Evolutionary conservation across 2,329 filamentous ascomycete species (phyloP), one percentile per base, ranked within the genome.

Genomic region (Pseudopithomyces chartarum): DNA sequence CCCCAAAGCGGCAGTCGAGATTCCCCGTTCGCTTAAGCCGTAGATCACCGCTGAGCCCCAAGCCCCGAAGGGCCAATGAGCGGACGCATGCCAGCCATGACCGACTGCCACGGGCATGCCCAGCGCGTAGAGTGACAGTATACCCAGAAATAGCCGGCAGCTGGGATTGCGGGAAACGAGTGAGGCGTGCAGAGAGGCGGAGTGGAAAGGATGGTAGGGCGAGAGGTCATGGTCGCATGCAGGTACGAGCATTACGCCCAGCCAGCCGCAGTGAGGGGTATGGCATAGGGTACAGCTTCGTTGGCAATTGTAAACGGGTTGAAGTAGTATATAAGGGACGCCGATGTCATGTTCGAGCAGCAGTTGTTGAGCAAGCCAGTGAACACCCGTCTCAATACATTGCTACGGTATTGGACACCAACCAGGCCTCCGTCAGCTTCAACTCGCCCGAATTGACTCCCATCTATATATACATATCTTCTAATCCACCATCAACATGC

Each of bases 381-480:
- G 33, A 26, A n/a, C 17, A 38, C 20, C 32, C 13, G 10, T 15
- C 10, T n/a, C 32, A 23, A 26, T 26, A 12, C 47, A 40, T 15
- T 40, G 34, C 47, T 15, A 48, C 32, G 32, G 47, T 40, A 40
- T 22, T 50, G 34, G 34, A 50, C 36, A 50, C 47, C 47, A 10
- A 50, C 36, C 2, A 50, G 47, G 47, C 47, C 47, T 50, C 46
- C 46, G n/a, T 39, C 46, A 26, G 33, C 46, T 13, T 36, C 7
- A 22, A 22, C 12, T 17, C 29, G 15, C 15, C 29, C 26, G 15
- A n/a, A 20, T 29, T 29, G 3, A n/a, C 4, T 20, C 17, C 13
- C 26, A 33, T 47, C 12, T 42, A 42, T 42, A 42, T 17, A 42
- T 17, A 11, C 11, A 10, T 19, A 11, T 17, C 15, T 10, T n/a